Conservation (phyloP, 2,329 filamentous ascomycete genomes). For the Thermomyces lanuginosus region DNA sequence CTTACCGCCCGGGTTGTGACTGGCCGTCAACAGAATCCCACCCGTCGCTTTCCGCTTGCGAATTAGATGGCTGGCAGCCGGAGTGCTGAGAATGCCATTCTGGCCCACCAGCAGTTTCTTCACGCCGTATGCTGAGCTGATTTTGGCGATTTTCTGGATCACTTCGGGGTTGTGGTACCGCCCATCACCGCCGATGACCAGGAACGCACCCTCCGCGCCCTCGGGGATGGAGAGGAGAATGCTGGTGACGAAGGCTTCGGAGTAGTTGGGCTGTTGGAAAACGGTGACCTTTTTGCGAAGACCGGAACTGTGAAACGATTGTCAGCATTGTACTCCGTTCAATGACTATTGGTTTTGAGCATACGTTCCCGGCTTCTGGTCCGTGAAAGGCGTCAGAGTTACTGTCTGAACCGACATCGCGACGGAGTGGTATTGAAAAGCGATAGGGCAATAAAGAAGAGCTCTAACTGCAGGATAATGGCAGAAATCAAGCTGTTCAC, state of each 20-base stretch:
- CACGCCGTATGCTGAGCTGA: conserved; percentile 88
- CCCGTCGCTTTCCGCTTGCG: conserved; percentile 88
- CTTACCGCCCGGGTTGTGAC: conserved; percentile 93
- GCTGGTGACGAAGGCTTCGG: conserved; percentile 84
- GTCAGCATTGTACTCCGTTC: background rate
- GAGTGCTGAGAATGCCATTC: conserved; percentile 89
- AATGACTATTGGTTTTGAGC: conserved; percentile 27
- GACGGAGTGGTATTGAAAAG: background rate
- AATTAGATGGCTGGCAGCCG: conserved; percentile 90
- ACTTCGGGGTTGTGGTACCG: conserved; percentile 96
- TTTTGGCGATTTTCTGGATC: conserved; percentile 92
- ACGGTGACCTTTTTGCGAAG: conserved; percentile 98
- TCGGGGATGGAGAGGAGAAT: conserved; percentile 95
- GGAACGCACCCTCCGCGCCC: conserved; percentile 69
- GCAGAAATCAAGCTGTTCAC: conserved; percentile 9
- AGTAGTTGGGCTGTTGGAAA: conserved; percentile 91
- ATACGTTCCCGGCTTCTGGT: conserved; percentile 99
- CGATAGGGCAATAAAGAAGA: conserved; percentile 5
- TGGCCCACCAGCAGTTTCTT: conserved; percentile 98
- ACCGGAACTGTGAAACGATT: conserved; percentile 51
- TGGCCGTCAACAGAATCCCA: conserved; percentile 89
- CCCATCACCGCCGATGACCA: conserved; percentile 95
- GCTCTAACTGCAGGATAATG: conserved; percentile 6
- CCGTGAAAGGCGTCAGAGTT: conserved; percentile 67
- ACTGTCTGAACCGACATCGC: conserved; percentile 66